phyloP scores from a whole-genome alignment of 257 asterid genomes.

The Solanum arcanum region DNA sequence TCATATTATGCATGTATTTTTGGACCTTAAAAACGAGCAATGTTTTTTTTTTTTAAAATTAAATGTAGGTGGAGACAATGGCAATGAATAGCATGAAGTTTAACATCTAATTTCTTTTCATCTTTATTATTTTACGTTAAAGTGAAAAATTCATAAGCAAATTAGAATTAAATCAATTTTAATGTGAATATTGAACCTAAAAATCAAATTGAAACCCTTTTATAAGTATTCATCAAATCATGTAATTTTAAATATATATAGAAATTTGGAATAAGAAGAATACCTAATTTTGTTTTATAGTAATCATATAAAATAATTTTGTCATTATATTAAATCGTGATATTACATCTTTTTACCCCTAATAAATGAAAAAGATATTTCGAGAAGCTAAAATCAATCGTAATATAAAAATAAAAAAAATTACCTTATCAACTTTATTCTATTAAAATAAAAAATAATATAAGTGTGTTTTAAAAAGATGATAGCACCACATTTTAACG shows the following conservation, averaged over 20 bases:
- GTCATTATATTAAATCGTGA: neutral
- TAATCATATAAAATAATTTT: too few species aligned
- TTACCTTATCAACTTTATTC: neutral
- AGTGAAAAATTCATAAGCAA: neutral
- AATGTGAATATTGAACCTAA: neutral
- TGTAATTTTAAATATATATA: neutral
- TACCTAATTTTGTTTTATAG: neutral
- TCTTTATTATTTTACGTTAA: neutral
- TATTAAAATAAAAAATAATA: too few species aligned
- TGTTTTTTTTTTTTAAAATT: too few species aligned
- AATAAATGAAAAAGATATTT: too few species aligned
- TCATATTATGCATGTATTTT: neutral
- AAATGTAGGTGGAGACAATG: neutral
- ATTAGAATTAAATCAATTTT: neutral
- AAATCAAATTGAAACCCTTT: neutral
- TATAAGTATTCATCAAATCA: neutral
- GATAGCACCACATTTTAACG: too few species aligned
- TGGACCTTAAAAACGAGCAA: neutral
- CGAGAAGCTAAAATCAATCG: neutral
- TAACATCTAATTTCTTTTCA: too few species aligned
- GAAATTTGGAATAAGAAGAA: neutral
- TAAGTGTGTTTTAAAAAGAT: too few species aligned
- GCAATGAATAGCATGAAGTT: neutral
- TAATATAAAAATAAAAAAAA: too few species aligned
- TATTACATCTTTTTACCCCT: neutral